Base-by-base conservation (phyloP, 768 basidiomycete genomes). In the Leccinum obscurum region DNA sequence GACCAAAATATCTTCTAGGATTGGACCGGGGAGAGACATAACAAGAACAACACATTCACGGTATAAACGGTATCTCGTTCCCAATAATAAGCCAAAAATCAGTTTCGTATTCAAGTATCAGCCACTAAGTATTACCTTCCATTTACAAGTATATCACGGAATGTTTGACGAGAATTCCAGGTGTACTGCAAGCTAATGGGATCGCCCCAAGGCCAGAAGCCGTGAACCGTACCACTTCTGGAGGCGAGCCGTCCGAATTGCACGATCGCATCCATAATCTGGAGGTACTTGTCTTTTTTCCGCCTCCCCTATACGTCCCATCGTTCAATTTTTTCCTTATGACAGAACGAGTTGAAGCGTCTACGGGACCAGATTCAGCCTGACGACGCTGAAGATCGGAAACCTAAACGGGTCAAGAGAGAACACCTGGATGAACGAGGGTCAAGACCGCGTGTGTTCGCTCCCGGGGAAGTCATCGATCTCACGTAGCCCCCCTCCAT, bases 21-120 rank as follows among this genome's bases (percentile, higher is more conserved):
- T 65, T 54, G 68, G 61, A 17, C 54, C 54, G 7, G 54, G 56
- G 46, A 52, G 3, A n/a, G 17, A 15, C 4, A 54, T 30, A 37
- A 0, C 10, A 5, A 13, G 11, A 0, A 26, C 22, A 0, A 6
- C 0, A 0, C 8, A 9, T 11, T 8, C 7, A 30, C 30, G 2
- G 10, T 24, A n/a, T 28, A 14, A 0, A 4, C 3, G 3, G 9
- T 7, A 0, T 32, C 5, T 64, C 15, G 9, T 51, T 1, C 55
- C 54, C 14, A 54, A 63, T 14, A 6, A 41, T 32, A 48, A 59
- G n/a, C 70, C 59, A n/a, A 0, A 1, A 7, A 13, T 66, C 14
- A 34, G 51, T 8, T 70, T 70, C 17, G 55, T 68, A 34, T 72
- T 72, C 57, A 64, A 64, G 46, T 66, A 66, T 41, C 54, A 34